Base-by-base conservation (phyloP, 441 rosid genomes). In the Jatropha multifida region DNA sequence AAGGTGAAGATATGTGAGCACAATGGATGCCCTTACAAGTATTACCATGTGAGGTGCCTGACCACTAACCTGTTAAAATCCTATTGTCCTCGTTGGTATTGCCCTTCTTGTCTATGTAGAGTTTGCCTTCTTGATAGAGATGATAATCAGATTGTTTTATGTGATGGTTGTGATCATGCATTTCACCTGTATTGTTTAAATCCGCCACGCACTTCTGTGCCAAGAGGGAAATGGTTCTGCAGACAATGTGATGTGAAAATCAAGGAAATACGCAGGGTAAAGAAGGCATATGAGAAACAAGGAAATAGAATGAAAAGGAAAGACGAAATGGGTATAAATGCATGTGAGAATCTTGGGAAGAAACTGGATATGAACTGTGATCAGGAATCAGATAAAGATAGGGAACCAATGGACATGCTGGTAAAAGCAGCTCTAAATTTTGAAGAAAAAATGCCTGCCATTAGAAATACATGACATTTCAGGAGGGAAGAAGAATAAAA, bases 41-140 rank as follows among this genome's bases (percentile, higher is more conserved):
- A 86, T 74, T 95, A 88, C 81, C 98, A 93, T 78, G 85, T 74
- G 67, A 88, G 94, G 76, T 96, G 99, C 87, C 79, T 96, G 80
- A 90, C 95, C 15, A 69, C 60, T 1, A 87, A 81, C 82, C 91
- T 89, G 84, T 81, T 88, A 73, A 85, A 84, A 81, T 74, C 83
- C 17, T 83, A 85, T 51, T 90, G 97, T 76, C 84, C 84, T 49
- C 79, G 74, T 68, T 96, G 99, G 99, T 92, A 88, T 80, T 96
- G 99, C 80, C 97, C 98, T 23, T 92, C 98, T 20, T 96, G 99
- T 82, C 79, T 93, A n/a, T 96, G 99, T 77, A 84, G 95, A 82
- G 75, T 71, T 54, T 96, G 99, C 89, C 88, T 88, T 18, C 72
- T 83, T 20, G 94, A 96, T 69, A 86, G 71, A 82, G 97, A 96